These are phyloP conservation scores for Sphaerulina populicola DNA, from an alignment of 2,329 filamentous ascomycete genomes.

Conservation along the genomic window DNA sequence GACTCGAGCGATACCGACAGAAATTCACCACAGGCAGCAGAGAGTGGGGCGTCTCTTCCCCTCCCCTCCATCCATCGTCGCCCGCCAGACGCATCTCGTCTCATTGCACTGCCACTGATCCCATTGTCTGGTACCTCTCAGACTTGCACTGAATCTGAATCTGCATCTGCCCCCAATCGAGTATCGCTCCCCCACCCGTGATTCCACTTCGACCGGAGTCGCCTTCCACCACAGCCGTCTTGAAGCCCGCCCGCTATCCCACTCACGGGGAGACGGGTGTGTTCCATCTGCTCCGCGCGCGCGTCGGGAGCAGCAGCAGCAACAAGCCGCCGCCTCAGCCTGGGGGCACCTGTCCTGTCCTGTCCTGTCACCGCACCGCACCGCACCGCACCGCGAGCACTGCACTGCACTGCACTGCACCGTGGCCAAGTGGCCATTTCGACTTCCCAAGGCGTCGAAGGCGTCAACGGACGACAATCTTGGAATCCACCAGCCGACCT, in stretches of 20 bases:
- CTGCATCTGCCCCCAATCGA: constrained; percentile 14
- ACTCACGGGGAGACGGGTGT: constrained; percentile 19
- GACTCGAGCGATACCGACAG: constrained; percentile 1
- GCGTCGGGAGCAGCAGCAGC: constrained; percentile 11
- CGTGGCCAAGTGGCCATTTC: background rate
- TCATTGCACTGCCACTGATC: background rate
- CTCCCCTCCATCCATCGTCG: constrained; percentile 14
- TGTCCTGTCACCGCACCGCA: too few species aligned
- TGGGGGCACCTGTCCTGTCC: constrained; percentile 5
- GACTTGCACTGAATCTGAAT: constrained; percentile 5
- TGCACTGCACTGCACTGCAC: too few species aligned
- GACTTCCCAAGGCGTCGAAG: constrained; percentile 10
- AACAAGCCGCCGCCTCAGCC: constrained; percentile 1
- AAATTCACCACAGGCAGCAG: background rate
- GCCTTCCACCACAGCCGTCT: constrained; percentile 17
- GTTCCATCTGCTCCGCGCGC: constrained; percentile 17
- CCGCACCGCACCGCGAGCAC: too few species aligned
- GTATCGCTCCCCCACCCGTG: constrained; percentile 7
- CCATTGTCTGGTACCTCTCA: constrained; percentile 18
- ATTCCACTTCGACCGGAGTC: constrained; percentile 13
- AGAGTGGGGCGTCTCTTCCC: constrained; percentile 9
- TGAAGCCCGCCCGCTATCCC: constrained; percentile 6
- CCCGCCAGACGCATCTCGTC: background rate
- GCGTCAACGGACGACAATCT: constrained; percentile 16
- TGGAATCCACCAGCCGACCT: constrained; percentile 16